Percentiles rank a stretch among this genome's conserved stretches.
Conservation (phyloP, 2,329 filamentous ascomycete species). For the Aspergillus tanneri region DNA sequence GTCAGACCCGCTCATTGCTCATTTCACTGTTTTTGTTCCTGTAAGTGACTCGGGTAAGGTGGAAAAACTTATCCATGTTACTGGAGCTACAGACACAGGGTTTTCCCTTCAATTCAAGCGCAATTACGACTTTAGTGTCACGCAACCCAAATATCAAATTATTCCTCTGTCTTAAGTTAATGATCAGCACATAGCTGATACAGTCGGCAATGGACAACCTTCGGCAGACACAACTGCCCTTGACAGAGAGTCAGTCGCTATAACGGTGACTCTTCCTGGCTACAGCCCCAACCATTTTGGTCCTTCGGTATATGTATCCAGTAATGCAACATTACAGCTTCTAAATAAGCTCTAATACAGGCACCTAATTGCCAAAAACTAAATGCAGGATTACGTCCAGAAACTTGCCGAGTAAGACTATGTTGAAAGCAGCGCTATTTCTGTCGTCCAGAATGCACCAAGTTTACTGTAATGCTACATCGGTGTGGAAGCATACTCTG, state of each 20-base stretch:
- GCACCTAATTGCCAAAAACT: constrained; percentile 3
- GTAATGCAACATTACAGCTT: background rate
- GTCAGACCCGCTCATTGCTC: too few species aligned
- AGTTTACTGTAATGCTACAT: background rate
- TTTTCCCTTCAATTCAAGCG: constrained; percentile 15
- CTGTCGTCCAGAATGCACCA: constrained; percentile 1
- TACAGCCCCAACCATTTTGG: constrained; percentile 1
- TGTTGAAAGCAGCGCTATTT: background rate
- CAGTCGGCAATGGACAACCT: background rate
- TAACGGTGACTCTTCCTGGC: constrained; percentile 1
- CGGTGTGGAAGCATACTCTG: too few species aligned
- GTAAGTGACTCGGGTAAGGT: too few species aligned
- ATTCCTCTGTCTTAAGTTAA: background rate
- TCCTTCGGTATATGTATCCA: background rate
- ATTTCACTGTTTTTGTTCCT: too few species aligned
- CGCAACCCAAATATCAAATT: background rate
- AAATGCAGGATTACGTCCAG: constrained; percentile 5
- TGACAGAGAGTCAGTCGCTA: constrained; percentile 3
- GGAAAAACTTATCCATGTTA: constrained; percentile 16
- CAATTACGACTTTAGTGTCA: constrained; percentile 8
- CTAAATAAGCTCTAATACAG: background rate
- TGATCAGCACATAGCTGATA: background rate
- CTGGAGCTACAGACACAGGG: constrained; percentile 8
- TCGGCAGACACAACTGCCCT: constrained; percentile 1
- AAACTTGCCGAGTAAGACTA: constrained; percentile 1